These are phyloP conservation scores for Plasmodium relictum DNA, from an alignment of 169 alveolate genomes.

Conservation along the genomic window DNA sequence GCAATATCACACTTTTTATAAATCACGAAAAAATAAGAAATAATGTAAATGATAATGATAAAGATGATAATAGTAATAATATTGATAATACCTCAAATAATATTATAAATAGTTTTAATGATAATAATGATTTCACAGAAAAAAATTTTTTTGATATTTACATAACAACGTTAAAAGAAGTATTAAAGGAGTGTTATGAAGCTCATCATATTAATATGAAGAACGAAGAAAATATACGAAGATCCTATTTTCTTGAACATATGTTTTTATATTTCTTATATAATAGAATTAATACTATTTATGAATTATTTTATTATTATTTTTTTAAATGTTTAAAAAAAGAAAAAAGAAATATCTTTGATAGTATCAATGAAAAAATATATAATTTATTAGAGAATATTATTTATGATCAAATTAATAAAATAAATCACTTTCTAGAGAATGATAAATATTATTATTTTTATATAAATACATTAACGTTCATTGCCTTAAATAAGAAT, in stretches of 20 bases:
- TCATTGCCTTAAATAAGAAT: conserved; percentile 26
- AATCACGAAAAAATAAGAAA: neutral
- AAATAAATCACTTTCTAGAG: conserved; percentile 42
- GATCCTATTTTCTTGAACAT: conserved; percentile 20
- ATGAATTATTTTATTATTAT: conserved; percentile 46
- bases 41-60: neutral
- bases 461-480: conserved; percentile 46
- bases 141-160: conserved; percentile 11
- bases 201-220: conserved; percentile 44
- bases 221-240: conserved; percentile 22
- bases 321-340: conserved; percentile 18
- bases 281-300: conserved; percentile 55
- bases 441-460: conserved; percentile 40
- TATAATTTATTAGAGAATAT: conserved; percentile 28
- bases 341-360: conserved; percentile 20
- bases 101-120: neutral
- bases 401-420: conserved; percentile 35
- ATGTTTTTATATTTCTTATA: conserved; percentile 49
- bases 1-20: neutral
- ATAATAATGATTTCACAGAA: neutral
- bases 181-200: conserved; percentile 50
- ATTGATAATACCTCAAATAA: neutral
- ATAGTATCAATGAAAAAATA: conserved; percentile 23
- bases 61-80: neutral
- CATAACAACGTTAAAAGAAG: conserved; percentile 33